Evolutionary conservation across 352 stramenopile genomes (phyloP), one percentile per base, ranked within the genome.

Genomic region (Globisporangium nagaii): DNA sequence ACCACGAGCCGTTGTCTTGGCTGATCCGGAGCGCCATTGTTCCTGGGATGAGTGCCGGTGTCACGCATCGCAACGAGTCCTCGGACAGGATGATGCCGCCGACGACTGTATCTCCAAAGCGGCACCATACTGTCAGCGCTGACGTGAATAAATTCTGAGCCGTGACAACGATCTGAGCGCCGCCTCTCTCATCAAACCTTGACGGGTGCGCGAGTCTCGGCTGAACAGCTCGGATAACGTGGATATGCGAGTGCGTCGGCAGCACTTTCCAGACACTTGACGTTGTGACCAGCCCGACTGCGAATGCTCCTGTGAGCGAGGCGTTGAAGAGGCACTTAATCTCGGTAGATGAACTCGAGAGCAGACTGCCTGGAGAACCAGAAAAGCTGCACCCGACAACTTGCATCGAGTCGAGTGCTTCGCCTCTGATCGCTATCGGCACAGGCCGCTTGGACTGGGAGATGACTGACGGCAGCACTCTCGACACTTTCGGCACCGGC

Each of bases 151-250:
- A 31, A 37, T 75, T 73, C 19, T 58, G 25, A 9, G 63, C 54
- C 15, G 56, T 56, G 15, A 87, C 56, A 39, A 83, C 36, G 20
- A 70, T 32, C 20, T 70, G 59, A 0, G 42, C 54, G 36, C 78
- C 78, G 22, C 78, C 78, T 13, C 56, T 50, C 20, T 89, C 73
- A 46, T 82, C 72, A 49, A 89, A 75, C 10, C 55, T 34, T 22
- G 25, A 15, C 28, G 72, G 70, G 10, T 56, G 55, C 13, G 68
- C 54, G 9, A 40, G 22, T 10, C 62, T 31, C 7, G 62, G 67
- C 6, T 62, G 41, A 30, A 68, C 62, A 2, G 59, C 43, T 49
- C 42, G 55, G n/a, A 79, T 65, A 9, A 83, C 60, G 7, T 30
- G 62, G 54, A 83, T 44, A 3, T 28, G 65, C 30, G 68, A 53